These are phyloP conservation scores for Sarcodon sp. DNA, from an alignment of 768 basidiomycete species.

Conservation along the genomic window DNA sequence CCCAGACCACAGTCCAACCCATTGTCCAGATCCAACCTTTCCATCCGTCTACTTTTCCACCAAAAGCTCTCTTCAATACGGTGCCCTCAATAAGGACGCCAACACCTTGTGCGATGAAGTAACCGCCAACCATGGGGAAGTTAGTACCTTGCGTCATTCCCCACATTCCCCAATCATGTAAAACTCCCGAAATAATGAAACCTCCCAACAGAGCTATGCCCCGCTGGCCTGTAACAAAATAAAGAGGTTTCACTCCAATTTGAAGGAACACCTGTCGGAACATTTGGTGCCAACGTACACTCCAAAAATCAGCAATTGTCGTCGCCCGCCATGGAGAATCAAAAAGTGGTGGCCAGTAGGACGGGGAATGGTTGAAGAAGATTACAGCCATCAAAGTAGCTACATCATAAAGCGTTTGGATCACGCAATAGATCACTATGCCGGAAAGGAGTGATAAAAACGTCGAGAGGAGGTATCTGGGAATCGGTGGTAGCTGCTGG, in stretches of 20 bases:
- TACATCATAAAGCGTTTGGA: constrained; percentile 12
- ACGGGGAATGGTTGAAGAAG: constrained; percentile 15
- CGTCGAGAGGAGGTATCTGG: constrained; percentile 15
- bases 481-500: constrained; percentile 16
- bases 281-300: constrained; percentile 23
- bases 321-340: constrained; percentile 21
- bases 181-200: constrained; percentile 44
- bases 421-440: constrained; percentile 3
- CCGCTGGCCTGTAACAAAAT: constrained; percentile 28
- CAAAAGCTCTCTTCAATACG: constrained; percentile 20
- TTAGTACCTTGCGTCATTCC: constrained; percentile 45
- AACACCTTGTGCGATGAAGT: constrained; percentile 45
- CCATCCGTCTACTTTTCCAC: constrained; percentile 31
- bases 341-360: constrained; percentile 20
- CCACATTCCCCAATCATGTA: constrained; percentile 48
- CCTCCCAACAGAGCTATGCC: constrained; percentile 38
- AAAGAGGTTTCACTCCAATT: constrained; percentile 19
- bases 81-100: constrained; percentile 33
- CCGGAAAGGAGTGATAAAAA: constrained; percentile 1
- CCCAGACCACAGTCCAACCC: constrained; percentile 34
- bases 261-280: constrained; percentile 19
- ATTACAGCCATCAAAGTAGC: constrained; percentile 12
- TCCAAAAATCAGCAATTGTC: constrained; percentile 26
- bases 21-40: constrained; percentile 39
- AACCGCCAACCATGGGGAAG: constrained; percentile 26